Percentiles rank a stretch among this genome's conserved stretches.
Conservation (phyloP, 2,329 filamentous ascomycete genomes). For the Fusarium annulatum region DNA sequence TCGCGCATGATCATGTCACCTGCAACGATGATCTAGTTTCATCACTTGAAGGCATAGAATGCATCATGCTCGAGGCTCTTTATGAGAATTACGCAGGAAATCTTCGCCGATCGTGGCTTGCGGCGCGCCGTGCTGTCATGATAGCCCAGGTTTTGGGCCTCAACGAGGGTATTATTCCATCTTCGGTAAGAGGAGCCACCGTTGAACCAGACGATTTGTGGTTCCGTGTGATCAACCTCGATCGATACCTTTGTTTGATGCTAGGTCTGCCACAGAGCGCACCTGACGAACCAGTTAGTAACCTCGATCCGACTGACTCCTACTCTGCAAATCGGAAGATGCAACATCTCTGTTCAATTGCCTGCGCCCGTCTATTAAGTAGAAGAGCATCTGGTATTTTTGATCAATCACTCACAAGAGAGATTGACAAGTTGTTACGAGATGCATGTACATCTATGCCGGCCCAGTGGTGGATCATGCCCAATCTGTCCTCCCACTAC, state of each 20-base stretch:
- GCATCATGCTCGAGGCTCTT: conserved; percentile 60
- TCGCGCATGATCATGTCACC: conserved; percentile 53
- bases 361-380: conserved; percentile 58
- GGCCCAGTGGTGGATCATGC: conserved; percentile 60
- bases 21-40: conserved; percentile 58
- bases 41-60: conserved; percentile 61
- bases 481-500: conserved; percentile 32
- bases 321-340: conserved; percentile 56
- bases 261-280: conserved; percentile 58
- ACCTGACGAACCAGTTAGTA: conserved; percentile 52
- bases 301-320: conserved; percentile 42
- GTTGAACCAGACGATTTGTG: conserved; percentile 55
- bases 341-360: conserved; percentile 56
- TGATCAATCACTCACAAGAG: conserved; percentile 49
- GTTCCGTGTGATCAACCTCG: conserved; percentile 57
- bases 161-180: conserved; percentile 31
- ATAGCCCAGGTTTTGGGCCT: conserved; percentile 58
- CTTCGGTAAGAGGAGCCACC: background rate
- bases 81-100: conserved; percentile 60
- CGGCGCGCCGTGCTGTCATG: conserved; percentile 56
- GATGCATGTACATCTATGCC: conserved; percentile 55
- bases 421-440: conserved; percentile 60
- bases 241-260: conserved; percentile 61
- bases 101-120: conserved; percentile 58
- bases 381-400: conserved; percentile 51